Percentiles rank a stretch among this genome's conserved stretches.
These are phyloP conservation scores for Tylopilus sp. DNA, from an alignment of 768 basidiomycete species.

Conservation along the genomic window DNA sequence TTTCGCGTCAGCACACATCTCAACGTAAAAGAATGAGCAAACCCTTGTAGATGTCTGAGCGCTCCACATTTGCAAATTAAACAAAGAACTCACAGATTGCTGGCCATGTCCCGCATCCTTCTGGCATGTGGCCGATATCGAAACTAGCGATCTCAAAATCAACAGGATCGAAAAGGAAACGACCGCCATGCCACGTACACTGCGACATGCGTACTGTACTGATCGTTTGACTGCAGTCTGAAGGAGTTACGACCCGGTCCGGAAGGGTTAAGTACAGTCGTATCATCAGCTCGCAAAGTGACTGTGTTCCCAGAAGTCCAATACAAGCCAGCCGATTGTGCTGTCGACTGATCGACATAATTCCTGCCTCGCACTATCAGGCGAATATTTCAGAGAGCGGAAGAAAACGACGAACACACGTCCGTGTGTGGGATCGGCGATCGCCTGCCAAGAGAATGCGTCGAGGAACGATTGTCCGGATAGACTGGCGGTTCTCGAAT, in stretches of 20 bases:
- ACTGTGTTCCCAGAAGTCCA: slow-evolving; percentile 44
- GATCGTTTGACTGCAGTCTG: slow-evolving; percentile 29
- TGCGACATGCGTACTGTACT: slow-evolving; percentile 34
- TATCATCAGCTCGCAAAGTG: slow-evolving; percentile 32
- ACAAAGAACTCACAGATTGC: slow-evolving; percentile 29
- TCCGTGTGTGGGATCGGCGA: slow-evolving; percentile 35
- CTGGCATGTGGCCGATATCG: slow-evolving; percentile 37
- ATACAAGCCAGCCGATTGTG: slow-evolving; percentile 53
- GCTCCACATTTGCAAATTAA: background rate
- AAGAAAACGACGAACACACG: slow-evolving; percentile 22
- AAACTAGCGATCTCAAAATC: slow-evolving; percentile 17
- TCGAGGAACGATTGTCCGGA: slow-evolving; percentile 49
- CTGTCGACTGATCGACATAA: slow-evolving; percentile 47
- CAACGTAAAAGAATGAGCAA: background rate
- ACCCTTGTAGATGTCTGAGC: slow-evolving; percentile 22
- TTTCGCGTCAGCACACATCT: background rate
- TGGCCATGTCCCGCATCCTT: slow-evolving; percentile 41
- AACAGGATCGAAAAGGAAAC: background rate
- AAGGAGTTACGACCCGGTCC: slow-evolving; percentile 38
- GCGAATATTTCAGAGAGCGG: background rate
- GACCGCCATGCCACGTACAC: slow-evolving; percentile 21
- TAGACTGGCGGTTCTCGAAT: slow-evolving; percentile 43
- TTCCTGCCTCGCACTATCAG: slow-evolving; percentile 27
- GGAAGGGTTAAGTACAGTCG: slow-evolving; percentile 27
- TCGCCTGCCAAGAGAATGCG: slow-evolving; percentile 26